A percentile compares a stretch with the other conserved stretches of the same genome.
These are phyloP conservation scores for Dactylis glomerata DNA, from an alignment of 176 grass and related monocot species.

Conservation along the genomic window DNA sequence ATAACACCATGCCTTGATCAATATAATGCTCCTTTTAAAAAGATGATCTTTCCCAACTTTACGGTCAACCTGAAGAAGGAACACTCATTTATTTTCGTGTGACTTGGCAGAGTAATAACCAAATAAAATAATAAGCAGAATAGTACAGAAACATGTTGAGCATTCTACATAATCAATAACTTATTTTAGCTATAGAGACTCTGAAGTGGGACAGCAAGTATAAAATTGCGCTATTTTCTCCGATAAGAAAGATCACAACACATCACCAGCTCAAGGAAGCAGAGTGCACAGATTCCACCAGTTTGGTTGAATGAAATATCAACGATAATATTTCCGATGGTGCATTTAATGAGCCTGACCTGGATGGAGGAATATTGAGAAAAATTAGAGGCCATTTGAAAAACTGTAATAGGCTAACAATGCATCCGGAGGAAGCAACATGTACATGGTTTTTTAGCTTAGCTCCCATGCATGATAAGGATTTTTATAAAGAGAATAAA, in stretches of 20 bases:
- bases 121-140: constrained; percentile 21
- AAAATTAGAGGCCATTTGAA: constrained; percentile 6
- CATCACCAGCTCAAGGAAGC: constrained; percentile 83
- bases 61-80: constrained; percentile 61
- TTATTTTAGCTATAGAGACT: neutral
- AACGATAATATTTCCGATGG: constrained; percentile 69
- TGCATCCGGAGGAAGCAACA: constrained; percentile 13
- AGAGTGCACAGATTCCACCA: constrained; percentile 69
- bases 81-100: constrained; percentile 6
- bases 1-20: constrained; percentile 96
- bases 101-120: neutral
- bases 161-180: constrained; percentile 6
- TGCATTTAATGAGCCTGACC: constrained; percentile 94
- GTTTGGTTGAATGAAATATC: constrained; percentile 98
- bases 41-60: constrained; percentile 76
- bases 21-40: constrained; percentile 82
- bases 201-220: neutral
- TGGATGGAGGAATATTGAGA: constrained; percentile 36
- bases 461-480: neutral
- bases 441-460: neutral
- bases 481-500: neutral
- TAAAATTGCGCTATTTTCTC: neutral
- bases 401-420: constrained; percentile 28
- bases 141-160: constrained; percentile 12
- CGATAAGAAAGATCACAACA: constrained; percentile 23